Evolutionary conservation across 75 land plant genomes (phyloP), one percentile per base, ranked within the genome.

Genomic region (Ceratopteris richardii): DNA sequence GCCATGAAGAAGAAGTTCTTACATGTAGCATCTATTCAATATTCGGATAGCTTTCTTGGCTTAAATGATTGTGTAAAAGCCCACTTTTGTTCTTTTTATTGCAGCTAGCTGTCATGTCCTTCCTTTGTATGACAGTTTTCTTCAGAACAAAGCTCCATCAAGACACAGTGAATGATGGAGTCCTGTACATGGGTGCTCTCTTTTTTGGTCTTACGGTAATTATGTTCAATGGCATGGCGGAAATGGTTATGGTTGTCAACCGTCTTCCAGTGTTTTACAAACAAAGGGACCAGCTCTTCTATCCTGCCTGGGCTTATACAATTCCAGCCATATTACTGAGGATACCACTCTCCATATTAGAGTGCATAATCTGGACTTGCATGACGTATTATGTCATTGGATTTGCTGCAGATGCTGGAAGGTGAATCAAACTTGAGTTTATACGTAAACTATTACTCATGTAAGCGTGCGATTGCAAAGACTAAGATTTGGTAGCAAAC

Each of bases 191-290:
- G 26, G 75, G 75, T 2, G 74, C 62, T 16, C 43, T 80, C 25
- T 69, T 80, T 56, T 77, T 73, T 33, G 61, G 63, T 1, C 61
- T 80, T 37, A 56, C 73, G 23, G 58, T 48, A 18, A 64, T 66
- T 26, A 77, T 77, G 66, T 83, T 83, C 63, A 83, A 77, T 44
- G 83, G 87, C 1, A 66, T 76, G 39, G 50, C 77, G n/a, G 84
- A 77, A 62, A 22, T 80, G 43, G 42, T 80, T 0, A 44, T 83
- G 51, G 44, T 64, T 0, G 73, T 83, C 6, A 37, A 56, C 0
- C 53, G 73, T 21, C 72, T 83, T 41, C 80, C 83, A 12, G 80
- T 80, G 10, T 72, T 80, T 68, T 77, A 78, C 66, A 83, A 83
- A 66, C 80, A 83, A 17, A 66, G 87, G 17, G 80, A 80, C 41